phyloP scores from a whole-genome alignment of 257 asterid genomes.

The Scutellaria minor region DNA sequence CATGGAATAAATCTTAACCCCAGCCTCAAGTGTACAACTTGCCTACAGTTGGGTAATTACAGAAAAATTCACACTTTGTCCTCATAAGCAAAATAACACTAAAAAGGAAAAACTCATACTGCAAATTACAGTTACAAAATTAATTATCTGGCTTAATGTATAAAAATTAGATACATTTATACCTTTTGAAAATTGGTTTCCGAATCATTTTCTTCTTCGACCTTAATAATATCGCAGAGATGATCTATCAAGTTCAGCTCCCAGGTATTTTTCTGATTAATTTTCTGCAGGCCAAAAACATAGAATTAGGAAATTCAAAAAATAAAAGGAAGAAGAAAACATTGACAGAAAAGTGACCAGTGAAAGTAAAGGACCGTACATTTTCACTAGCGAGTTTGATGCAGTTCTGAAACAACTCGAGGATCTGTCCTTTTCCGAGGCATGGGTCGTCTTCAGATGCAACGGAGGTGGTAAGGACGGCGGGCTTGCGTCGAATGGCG shows the following conservation, averaged over 20 bases:
- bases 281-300: conserved; percentile 63
- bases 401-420: conserved; percentile 87
- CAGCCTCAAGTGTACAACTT: conserved; percentile 98
- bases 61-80: conserved; percentile 7
- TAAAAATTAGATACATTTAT: background rate
- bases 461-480: conserved; percentile 37
- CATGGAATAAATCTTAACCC: conserved; percentile 94
- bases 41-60: conserved; percentile 59
- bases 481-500: conserved; percentile 73
- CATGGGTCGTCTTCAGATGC: conserved; percentile 46
- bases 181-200: conserved; percentile 98
- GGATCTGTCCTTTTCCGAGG: conserved; percentile 79
- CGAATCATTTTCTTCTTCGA: conserved; percentile 76
- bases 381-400: conserved; percentile 96
- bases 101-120: background rate
- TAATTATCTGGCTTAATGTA: background rate
- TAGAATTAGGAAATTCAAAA: background rate
- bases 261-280: conserved; percentile 94
- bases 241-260: conserved; percentile 92
- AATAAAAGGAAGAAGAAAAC: background rate
- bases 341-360: background rate
- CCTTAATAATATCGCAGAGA: conserved; percentile 76
- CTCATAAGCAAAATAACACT: background rate
- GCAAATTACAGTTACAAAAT: background rate
- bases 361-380: conserved; percentile 42